A percentile compares a stretch with the other conserved stretches of the same genome.
These are phyloP conservation scores for Melaleuca alternifolia DNA, from an alignment of 345 rosid species.

Conservation along the genomic window DNA sequence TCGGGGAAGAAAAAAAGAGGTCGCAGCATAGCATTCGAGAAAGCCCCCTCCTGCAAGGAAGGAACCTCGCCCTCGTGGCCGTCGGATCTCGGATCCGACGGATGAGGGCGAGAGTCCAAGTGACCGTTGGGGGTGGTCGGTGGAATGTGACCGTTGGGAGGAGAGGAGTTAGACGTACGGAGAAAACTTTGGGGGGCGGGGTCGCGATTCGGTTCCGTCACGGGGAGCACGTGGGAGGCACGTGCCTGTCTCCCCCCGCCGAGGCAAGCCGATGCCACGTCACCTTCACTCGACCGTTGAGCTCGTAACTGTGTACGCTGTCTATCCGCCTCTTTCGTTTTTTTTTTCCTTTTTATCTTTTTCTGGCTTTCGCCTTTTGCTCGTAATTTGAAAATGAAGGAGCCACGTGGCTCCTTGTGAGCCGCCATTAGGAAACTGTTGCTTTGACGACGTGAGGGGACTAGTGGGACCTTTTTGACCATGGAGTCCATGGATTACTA, in stretches of 20 bases:
- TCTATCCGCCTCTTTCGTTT: neutral
- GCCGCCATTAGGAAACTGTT: neutral
- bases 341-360: neutral
- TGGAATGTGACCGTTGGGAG: slow-evolving; percentile 87
- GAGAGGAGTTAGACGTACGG: slow-evolving; percentile 42
- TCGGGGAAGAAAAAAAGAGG: neutral
- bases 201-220: neutral
- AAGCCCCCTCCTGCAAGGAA: neutral
- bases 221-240: slow-evolving; percentile 27
- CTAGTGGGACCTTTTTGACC: neutral
- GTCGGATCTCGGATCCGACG: slow-evolving; percentile 58
- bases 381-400: neutral
- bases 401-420: neutral
- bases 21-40: slow-evolving; percentile 10
- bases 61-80: slow-evolving; percentile 5
- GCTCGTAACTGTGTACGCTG: neutral
- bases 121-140: slow-evolving; percentile 93
- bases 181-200: neutral
- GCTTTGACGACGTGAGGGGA: neutral
- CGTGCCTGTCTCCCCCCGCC: slow-evolving; percentile 30
- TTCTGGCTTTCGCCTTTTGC: neutral
- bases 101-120: slow-evolving; percentile 20
- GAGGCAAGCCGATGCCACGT: neutral
- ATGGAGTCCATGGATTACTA: neutral
- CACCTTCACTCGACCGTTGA: slow-evolving; percentile 47